A percentile compares a stretch with the other conserved stretches of the same genome.
Conservation (phyloP, 2,329 filamentous ascomycete genomes). For the Phoma sp. region DNA sequence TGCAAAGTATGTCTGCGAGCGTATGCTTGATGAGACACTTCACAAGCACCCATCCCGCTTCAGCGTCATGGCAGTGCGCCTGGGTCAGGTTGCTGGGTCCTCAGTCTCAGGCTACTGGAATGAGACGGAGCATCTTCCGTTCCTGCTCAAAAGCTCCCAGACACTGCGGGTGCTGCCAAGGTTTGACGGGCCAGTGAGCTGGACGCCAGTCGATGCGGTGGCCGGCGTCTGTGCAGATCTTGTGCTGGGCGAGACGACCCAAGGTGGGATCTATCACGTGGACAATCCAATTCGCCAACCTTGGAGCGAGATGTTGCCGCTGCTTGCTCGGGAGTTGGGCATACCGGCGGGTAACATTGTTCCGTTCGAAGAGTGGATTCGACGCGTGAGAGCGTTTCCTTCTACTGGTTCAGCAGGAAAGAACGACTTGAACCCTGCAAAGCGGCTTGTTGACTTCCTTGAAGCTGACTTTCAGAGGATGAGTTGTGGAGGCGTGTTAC, state of each 20-base stretch:
- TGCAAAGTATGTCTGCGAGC: conserved; percentile 59
- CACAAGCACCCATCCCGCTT: conserved; percentile 52
- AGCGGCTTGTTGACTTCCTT: conserved; percentile 42
- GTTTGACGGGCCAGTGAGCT: conserved; percentile 28
- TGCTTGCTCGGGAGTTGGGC: conserved; percentile 39
- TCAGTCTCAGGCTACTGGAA: conserved; percentile 62
- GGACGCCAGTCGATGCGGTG: conserved; percentile 56
- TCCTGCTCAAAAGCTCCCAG: conserved; percentile 59
- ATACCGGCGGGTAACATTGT: conserved; percentile 41
- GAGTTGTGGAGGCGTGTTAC: conserved; percentile 53
- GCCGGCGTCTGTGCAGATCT: conserved; percentile 47
- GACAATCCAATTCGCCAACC: conserved; percentile 53
- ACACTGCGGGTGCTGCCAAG: conserved; percentile 51
- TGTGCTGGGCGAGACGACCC: conserved; percentile 21
- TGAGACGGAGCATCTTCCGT: conserved; percentile 57
- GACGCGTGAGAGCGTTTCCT: conserved; percentile 38
- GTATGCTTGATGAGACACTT: conserved; percentile 57
- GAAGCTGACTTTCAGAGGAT: conserved; percentile 49
- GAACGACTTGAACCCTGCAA: conserved; percentile 41
- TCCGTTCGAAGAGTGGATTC: conserved; percentile 51
- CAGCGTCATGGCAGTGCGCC: conserved; percentile 52
- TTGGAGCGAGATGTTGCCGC: conserved; percentile 47
- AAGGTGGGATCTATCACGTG: conserved; percentile 52
- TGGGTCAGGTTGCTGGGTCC: conserved; percentile 62
- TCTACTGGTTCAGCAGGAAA: background rate